These are phyloP conservation scores for Lentinula novae-zelandiae DNA, from an alignment of 1,284 basidiomycete genomes.

Conservation along the genomic window DNA sequence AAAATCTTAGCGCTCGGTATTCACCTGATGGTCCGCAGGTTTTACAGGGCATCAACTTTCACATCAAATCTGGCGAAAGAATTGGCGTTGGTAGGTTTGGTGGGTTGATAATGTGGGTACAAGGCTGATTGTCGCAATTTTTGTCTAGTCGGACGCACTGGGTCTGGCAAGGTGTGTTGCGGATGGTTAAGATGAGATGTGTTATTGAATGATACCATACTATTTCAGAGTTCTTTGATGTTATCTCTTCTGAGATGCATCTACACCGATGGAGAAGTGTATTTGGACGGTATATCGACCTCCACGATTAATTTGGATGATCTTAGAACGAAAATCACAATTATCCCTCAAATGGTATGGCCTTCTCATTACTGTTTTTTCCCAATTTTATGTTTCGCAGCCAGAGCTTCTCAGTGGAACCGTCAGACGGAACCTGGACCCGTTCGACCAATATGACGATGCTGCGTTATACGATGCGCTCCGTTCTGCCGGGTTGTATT, in stretches of 20 bases:
- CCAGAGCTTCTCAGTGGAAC: conserved; percentile 53
- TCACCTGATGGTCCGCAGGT: conserved; percentile 39
- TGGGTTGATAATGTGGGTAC: neutral
- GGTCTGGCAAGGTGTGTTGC: conserved; percentile 48
- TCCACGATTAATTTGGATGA: conserved; percentile 48
- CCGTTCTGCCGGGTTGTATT: conserved; percentile 35
- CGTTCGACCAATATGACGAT: conserved; percentile 61
- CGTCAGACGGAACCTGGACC: conserved; percentile 49
- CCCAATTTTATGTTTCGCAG: conserved; percentile 16
- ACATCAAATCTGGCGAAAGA: conserved; percentile 43
- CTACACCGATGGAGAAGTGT: conserved; percentile 38
- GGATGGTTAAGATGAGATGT: neutral
- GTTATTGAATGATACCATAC: conserved; percentile 1
- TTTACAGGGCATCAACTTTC: conserved; percentile 40
- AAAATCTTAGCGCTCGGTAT: conserved; percentile 46
- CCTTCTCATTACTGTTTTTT: neutral
- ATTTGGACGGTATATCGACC: conserved; percentile 34
- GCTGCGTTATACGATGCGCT: conserved; percentile 39
- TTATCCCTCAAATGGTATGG: conserved; percentile 32
- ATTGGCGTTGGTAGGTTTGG: conserved; percentile 40
- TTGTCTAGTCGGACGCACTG: conserved; percentile 51
- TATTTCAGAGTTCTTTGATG: conserved; percentile 28
- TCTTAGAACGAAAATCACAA: conserved; percentile 43
- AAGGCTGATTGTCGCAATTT: neutral
- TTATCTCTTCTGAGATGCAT: conserved; percentile 37